Base-by-base conservation (phyloP, 2,329 filamentous ascomycete genomes). In the Fusarium sp. region DNA sequence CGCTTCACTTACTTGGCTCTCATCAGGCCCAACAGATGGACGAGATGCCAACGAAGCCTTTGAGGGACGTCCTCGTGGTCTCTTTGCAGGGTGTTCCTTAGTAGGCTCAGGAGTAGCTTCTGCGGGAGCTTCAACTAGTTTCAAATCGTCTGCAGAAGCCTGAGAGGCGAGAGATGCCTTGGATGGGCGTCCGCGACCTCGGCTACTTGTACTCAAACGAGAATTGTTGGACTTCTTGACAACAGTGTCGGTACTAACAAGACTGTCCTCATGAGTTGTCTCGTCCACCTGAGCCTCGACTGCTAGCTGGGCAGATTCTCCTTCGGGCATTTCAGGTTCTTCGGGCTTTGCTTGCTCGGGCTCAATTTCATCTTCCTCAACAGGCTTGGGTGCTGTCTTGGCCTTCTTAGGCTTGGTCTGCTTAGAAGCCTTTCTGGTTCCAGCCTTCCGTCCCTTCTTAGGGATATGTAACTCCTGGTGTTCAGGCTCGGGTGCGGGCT, bases 381-480 rank as follows among this genome's bases (percentile, higher is more conserved):
- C 76, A 41, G 77, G 72, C 12, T 74, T 66, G 4, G 77, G 70
- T 12, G 77, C 73, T 5, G 81, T 76, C 69, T 85, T 85, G 11
- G 78, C 63, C 73, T 85, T 87, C 73, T 81, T 84, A 10, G 80
- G 66, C 54, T 85, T 86, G 13, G 83, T 82, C 69, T 87, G 85
- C 76, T 88, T 88, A 0, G 87, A 87, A 1, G 72, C 82, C 70
- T 89, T 89, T 46, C 84, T 83, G 6, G 82, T 79, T n/a, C 79
- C 84, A 5, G 84, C 77, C 72, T 89, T 89, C 52, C 85, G 85
- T 30, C 85, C 86, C 76, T 87, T 89, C 78, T 89, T 89, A 7
- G 86, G 83, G 14, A 86, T 80, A 7, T 81, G 78, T 0, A 86
- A 71, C n/a, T 80, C 74, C 42, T 85, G 82, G 12, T 50, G 42